Evolutionary conservation across 495 filamentous ascomycete genomes (phyloP), one percentile per base, ranked within the genome.

Genomic region (Cudoniella acicularis): DNA sequence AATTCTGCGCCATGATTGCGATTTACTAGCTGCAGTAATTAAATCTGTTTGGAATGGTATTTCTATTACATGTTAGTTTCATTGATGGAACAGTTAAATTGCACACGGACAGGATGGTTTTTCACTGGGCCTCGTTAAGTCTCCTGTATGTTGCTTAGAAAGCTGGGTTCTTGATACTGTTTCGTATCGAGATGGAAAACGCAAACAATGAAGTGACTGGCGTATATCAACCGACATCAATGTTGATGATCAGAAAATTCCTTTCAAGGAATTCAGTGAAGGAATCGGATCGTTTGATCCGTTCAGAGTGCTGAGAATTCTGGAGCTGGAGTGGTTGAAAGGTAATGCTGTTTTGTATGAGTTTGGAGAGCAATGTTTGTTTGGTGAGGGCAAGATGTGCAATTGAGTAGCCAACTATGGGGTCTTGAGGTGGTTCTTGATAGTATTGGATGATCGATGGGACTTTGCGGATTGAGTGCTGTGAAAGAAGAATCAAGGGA

Each of bases 211-310:
- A 67, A 86, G 79, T 68, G 82, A 81, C 73, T 83, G 78, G 68
- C 86, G 84, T 69, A 83, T 74, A 74, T 86, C 83, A 85, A 85
- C 83, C 83, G 86, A 89, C 86, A 89, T 89, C 84, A 86, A 89
- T 81, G 61, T 69, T 43, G 52, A 59, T 50, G 23, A 58, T 56
- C 43, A 13, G 13, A 13, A 20, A 52, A 18, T 46, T 27, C 41
- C 55, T 60, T 53, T 26, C 45, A 48, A 40, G 36, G 40, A 51
- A 23, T 49, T 11, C 22, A 47, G 24, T 30, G 43, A 25, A 52
- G 46, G 25, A 22, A 23, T 52, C 52, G 60, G 60, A 60, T 60
- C 27, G 20, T 22, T 48, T 30, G 18, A 57, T 58, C 63, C 56
- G 57, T 60, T 42, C 10, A 41, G 22, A 26, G 25, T n/a, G n/a